Base-by-base conservation (phyloP, 345 rosid species). In the Kernera saxatilis region DNA sequence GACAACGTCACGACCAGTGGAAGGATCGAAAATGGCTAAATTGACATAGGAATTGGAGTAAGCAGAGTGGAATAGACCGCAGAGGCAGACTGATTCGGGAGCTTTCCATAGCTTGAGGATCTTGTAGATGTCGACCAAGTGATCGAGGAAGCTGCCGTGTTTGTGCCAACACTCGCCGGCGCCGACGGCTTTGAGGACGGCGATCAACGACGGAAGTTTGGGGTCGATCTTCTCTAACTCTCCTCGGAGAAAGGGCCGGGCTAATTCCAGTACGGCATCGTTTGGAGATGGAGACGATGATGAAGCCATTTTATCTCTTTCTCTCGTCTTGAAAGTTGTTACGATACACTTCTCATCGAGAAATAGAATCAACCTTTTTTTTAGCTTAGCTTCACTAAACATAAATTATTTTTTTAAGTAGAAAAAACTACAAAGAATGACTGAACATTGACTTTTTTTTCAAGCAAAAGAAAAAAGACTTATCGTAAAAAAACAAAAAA, bases 141-240 rank as follows among this genome's bases (percentile, higher is more conserved):
- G 99, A 5, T 94, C 85, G 1, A 94, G 80, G 78, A 94, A 94
- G 83, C 88, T 91, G 18, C 97, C 97, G 71, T 91, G 97, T 76
- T 94, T 94, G 83, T 94, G 97, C 97, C 97, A 94, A 81, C 99
- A 94, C 87, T 94, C 99, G 5, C 97, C 99, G 3, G 97, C 99
- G 7, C 99, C 97, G 6, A 85, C 95, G 29, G 95, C 87, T 13
- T 88, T 91, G 44, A 94, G 78, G 35, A 88, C 89, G 23, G 89
- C 75, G 14, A 94, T 70, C 7, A 91, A 74, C 2, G 88, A 73
- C 22, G 93, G 98, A 48, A 91, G 77, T 5, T 84, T 84, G 2
- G 74, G 56, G 77, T 94, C 90, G 10, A 91, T 46, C 23, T 76
- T 41, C 69, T 91, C 86, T 5, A 91, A 87, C 82, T 94, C 90